phyloP scores from a whole-genome alignment of 1,284 basidiomycete species.

The Laetiporus sulphureus region DNA sequence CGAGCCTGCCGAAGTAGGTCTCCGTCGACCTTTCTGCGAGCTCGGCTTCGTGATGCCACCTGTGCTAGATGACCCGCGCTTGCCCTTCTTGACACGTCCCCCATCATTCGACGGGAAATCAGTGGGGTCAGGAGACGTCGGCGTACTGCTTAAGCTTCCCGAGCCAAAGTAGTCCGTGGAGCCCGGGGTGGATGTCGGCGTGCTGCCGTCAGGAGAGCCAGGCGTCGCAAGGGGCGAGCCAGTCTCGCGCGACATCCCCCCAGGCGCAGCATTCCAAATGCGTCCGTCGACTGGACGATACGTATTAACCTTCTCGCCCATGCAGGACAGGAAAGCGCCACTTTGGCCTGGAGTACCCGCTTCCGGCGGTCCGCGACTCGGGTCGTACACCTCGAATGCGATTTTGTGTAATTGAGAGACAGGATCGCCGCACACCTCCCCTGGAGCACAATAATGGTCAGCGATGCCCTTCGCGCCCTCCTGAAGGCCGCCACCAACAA shows the following conservation, averaged over 20 bases:
- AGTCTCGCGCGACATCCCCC: constrained; percentile 33
- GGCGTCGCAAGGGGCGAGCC: constrained; percentile 56
- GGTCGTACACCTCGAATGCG: constrained; percentile 83
- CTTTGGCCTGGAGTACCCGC: constrained; percentile 66
- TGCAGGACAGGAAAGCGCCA: constrained; percentile 79
- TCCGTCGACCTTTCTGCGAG: constrained; percentile 55
- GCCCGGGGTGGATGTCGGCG: constrained; percentile 44
- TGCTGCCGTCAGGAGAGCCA: constrained; percentile 60
- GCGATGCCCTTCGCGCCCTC: constrained; percentile 78
- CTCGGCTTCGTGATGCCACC: constrained; percentile 58
- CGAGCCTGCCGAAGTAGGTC: constrained; percentile 70
- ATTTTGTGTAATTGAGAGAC: constrained; percentile 95
- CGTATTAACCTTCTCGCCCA: constrained; percentile 86
- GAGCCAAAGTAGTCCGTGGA: constrained; percentile 63
- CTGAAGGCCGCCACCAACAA: constrained; percentile 82
- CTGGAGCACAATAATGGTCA: constrained; percentile 72
- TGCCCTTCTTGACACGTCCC: constrained; percentile 71
- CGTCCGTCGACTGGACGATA: constrained; percentile 80
- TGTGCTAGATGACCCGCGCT: constrained; percentile 69
- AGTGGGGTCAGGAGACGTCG: constrained; percentile 61
- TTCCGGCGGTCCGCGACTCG: constrained; percentile 59
- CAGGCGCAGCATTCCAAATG: constrained; percentile 40
- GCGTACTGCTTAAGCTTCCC: constrained; percentile 47
- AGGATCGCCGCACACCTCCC: constrained; percentile 88
- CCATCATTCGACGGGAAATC: constrained; percentile 75